Conservation (phyloP, 2,329 filamentous ascomycete species). For the Remersonia thermophila region DNA sequence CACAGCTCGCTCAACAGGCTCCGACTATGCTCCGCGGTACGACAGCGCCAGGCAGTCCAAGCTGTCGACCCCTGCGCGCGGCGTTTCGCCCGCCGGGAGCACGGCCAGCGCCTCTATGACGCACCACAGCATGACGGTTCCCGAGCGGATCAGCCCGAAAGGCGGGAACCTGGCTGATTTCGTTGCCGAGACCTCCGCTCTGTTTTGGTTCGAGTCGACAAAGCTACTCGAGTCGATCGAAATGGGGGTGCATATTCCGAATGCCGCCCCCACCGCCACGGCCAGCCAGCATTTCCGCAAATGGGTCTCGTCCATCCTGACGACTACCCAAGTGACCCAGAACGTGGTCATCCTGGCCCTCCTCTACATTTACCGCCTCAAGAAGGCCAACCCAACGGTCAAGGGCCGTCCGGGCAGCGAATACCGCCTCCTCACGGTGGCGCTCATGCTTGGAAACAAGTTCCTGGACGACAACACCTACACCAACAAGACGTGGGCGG, state of each 20-base stretch:
- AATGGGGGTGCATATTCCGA: no score
- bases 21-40: slow-evolving; percentile 1
- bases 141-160: slow-evolving; percentile 59
- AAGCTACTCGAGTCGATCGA: slow-evolving; percentile 48
- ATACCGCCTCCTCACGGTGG: slow-evolving; percentile 82
- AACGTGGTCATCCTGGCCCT: slow-evolving; percentile 87
- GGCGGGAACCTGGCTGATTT: slow-evolving; percentile 72
- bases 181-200: slow-evolving; percentile 80
- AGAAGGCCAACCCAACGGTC: slow-evolving; percentile 77
- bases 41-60: slow-evolving; percentile 24
- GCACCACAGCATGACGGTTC: slow-evolving; percentile 55
- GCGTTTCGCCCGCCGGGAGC: no score
- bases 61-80: slow-evolving; percentile 21
- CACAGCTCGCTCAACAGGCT: neutral
- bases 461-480: slow-evolving; percentile 98
- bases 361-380: slow-evolving; percentile 85
- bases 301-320: slow-evolving; percentile 84
- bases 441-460: slow-evolving; percentile 96
- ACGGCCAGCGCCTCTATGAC: slow-evolving; percentile 24
- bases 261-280: slow-evolving; percentile 45
- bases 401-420: slow-evolving; percentile 89
- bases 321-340: slow-evolving; percentile 90
- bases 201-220: slow-evolving; percentile 94
- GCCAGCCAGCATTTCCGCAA: slow-evolving; percentile 75
- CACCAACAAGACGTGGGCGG: slow-evolving; percentile 98